Base-by-base conservation (phyloP, 2,329 filamentous ascomycete genomes). In the Pseudonectria buxi region DNA sequence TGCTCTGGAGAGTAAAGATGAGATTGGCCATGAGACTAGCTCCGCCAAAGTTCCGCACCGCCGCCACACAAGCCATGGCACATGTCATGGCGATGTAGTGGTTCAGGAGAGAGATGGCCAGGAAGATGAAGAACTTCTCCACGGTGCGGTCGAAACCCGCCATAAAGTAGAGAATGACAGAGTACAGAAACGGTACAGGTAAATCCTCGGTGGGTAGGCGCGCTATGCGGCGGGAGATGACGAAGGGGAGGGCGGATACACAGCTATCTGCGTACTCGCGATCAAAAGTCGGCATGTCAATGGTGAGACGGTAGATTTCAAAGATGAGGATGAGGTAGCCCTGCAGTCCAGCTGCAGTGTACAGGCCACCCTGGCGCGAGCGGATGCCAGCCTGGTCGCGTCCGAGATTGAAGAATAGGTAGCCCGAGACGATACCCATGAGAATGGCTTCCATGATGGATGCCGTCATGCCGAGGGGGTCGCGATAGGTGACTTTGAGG, bases 81-180 rank as follows among this genome's bases (percentile, higher is more conserved):
- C 83, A 82, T 1, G 76, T 82, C 9, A 89, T 75, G 1, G 82
- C 76, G 25, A 86, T 79, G 45, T 86, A 86, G 40, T 89, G 84
- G 29, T 77, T 79, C 3, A 88, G 56, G 4, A 89, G 57, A 0
- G 79, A 72, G 26, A 87, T 68, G 3, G 71, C 65, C 44, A 88
- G 81, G 61, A 87, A 89, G 1, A 72, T 78, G 39, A 89, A 79
- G 57, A 87, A 88, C 35, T 81, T 75, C 2, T 51, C 59, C 0
- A 70, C 74, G 7, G 79, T 71, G 3, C 71, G 66, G 30, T 83
- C 75, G 46, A 87, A 85, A 0, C 82, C 83, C 6, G 78, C 75
- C 80, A 88, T 86, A 55, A 86, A 88, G 57, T 88, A 89, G 51
- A 79, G 81, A 7, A 88, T 80, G 2, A 78, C 60, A 6, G 78